Percentiles rank a stretch among this genome's conserved stretches.
These are phyloP conservation scores for Russula foetens DNA, from an alignment of 768 basidiomycete species.

Conservation along the genomic window DNA sequence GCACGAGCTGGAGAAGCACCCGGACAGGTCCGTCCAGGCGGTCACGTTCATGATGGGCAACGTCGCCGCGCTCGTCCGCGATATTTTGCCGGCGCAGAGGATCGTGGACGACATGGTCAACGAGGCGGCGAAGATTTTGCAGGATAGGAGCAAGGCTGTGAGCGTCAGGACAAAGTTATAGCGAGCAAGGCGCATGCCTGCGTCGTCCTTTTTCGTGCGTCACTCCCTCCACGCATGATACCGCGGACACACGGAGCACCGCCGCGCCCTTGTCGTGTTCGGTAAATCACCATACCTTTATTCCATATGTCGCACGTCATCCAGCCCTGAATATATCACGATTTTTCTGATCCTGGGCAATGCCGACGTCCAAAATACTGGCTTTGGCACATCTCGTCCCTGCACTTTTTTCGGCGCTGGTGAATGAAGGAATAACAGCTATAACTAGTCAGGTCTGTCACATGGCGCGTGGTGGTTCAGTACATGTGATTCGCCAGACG, in stretches of 20 bases:
- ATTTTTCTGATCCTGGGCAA: no score
- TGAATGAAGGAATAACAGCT: no score
- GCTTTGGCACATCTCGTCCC: no score
- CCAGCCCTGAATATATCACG: background rate
- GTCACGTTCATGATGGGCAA: conserved; percentile 79
- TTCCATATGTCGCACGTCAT: background rate
- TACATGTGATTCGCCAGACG: no score
- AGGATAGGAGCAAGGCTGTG: conserved; percentile 33
- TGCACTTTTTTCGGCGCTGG: no score
- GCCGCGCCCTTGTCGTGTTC: background rate
- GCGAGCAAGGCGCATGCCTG: no score
- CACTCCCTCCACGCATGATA: background rate
- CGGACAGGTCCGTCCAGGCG: conserved; percentile 64
- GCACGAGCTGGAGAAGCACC: conserved; percentile 67
- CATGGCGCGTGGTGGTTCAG: no score
- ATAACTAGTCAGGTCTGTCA: no score
- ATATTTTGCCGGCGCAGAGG: conserved; percentile 71
- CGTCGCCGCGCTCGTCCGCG: conserved; percentile 65
- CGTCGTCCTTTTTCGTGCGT: background rate
- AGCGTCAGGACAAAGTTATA: conserved; percentile 31
- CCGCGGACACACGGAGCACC: no score
- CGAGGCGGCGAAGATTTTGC: conserved; percentile 43
- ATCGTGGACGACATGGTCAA: conserved; percentile 78
- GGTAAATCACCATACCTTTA: background rate
- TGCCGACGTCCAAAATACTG: no score